Percentiles rank a stretch among this genome's conserved stretches.
These are phyloP conservation scores for Kwoniella shivajii DNA, from an alignment of 1,284 basidiomycete genomes.

Conservation along the genomic window DNA sequence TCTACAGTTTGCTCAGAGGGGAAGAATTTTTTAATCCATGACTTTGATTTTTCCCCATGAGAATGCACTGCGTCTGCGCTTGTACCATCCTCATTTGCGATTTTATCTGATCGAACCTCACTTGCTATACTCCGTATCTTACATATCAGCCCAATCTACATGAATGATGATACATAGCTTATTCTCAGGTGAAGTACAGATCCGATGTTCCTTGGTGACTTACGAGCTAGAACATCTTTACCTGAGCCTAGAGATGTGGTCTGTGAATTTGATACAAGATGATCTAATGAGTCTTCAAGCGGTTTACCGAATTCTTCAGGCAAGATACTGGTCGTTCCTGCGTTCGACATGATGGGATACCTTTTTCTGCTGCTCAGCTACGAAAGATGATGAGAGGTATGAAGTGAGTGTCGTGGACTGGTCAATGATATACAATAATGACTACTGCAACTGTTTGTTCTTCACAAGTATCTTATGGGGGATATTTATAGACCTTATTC, in stretches of 20 bases:
- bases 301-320: constrained; percentile 36
- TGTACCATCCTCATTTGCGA: neutral
- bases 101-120: constrained; percentile 26
- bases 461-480: too few relatives aligned
- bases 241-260: constrained; percentile 3
- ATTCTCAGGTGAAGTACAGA: neutral
- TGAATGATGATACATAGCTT: neutral
- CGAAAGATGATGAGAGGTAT: too few relatives aligned
- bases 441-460: too few relatives aligned
- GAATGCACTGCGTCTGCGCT: constrained; percentile 39
- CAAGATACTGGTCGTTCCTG: constrained; percentile 17
- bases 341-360: constrained; percentile 2
- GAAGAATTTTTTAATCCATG: constrained; percentile 46
- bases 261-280: constrained; percentile 33
- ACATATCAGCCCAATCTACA: too few relatives aligned
- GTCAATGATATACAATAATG: too few relatives aligned
- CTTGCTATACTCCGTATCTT: constrained; percentile 26
- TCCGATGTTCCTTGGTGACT: constrained; percentile 4
- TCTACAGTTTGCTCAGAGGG: constrained; percentile 45
- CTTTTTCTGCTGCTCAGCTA: too few relatives aligned
- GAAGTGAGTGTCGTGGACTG: too few relatives aligned
- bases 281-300: constrained; percentile 37
- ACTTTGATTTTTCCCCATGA: constrained; percentile 26
- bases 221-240: constrained; percentile 38
- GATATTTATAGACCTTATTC: too few relatives aligned